Evolutionary conservation across 192 early-diverging fungal genomes (phyloP).

Genomic region (Chytriomyces sp.): DNA sequence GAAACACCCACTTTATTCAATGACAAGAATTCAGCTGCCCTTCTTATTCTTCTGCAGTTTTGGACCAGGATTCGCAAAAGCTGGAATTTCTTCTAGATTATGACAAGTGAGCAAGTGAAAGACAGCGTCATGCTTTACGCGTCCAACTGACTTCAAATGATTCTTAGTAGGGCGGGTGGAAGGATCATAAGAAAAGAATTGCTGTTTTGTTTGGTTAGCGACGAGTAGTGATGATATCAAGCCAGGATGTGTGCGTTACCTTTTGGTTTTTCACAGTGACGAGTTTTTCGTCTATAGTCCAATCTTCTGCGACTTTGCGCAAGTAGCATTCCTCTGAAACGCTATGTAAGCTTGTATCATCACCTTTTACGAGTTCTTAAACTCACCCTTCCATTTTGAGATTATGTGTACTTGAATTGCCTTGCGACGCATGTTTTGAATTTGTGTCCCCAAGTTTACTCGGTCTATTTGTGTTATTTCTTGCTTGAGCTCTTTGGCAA

Average conservation of each 20-base stretch:
- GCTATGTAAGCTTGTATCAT: not conserved
- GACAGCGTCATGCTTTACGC: slow-evolving; percentile 48
- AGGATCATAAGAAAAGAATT: slow-evolving; percentile 48
- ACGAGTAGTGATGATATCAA: not conserved
- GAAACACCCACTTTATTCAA: no score
- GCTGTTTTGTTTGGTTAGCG: slow-evolving; percentile 8
- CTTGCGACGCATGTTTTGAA: slow-evolving; percentile 39
- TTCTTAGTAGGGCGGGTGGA: slow-evolving; percentile 1
- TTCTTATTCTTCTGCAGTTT: slow-evolving; percentile 7
- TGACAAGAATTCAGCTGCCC: no score
- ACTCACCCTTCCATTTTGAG: slow-evolving; percentile 42
- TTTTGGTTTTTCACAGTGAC: slow-evolving; percentile 33
- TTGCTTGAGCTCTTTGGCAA: slow-evolving; percentile 9
- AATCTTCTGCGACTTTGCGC: slow-evolving; percentile 41
- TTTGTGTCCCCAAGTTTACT: slow-evolving; percentile 34
- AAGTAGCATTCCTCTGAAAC: slow-evolving; percentile 32
- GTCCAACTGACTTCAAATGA: slow-evolving; percentile 16
- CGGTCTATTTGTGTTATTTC: not conserved
- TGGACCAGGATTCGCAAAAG: slow-evolving; percentile 27
- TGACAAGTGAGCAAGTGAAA: slow-evolving; percentile 53
- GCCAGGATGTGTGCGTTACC: slow-evolving; percentile 5
- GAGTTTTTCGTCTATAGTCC: slow-evolving; percentile 41
- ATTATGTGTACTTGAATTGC: slow-evolving; percentile 41
- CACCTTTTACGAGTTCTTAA: not conserved
- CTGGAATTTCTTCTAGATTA: slow-evolving; percentile 43